Evolutionary conservation across 1,284 basidiomycete species (phyloP).

Genomic region (Fomitopsis betulina): DNA sequence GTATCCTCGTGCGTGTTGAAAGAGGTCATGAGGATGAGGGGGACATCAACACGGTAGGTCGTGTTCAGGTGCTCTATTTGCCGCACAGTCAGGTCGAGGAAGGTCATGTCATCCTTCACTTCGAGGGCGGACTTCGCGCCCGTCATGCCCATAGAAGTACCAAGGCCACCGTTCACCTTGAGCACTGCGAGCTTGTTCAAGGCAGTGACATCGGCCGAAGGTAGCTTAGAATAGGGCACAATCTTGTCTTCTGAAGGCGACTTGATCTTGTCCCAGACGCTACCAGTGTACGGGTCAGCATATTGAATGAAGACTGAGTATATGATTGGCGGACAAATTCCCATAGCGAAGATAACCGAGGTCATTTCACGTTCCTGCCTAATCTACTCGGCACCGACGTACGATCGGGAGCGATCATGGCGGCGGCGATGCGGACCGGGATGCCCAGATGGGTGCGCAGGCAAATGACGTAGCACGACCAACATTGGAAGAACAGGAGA

Average conservation of each 20-base stretch:
- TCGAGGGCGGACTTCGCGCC: constrained; percentile 90
- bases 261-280: constrained; percentile 97
- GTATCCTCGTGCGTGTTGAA: constrained; percentile 99
- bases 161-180: constrained; percentile 99
- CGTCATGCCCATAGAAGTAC: constrained; percentile 98
- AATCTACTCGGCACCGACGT: not conserved
- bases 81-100: constrained; percentile 94
- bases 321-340: not conserved
- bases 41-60: constrained; percentile 75
- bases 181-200: constrained; percentile 96
- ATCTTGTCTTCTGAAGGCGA: constrained; percentile 93
- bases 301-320: not conserved
- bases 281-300: constrained; percentile 28
- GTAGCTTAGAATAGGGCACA: constrained; percentile 80
- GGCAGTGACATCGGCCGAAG: constrained; percentile 59
- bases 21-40: constrained; percentile 99
- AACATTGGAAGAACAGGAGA: not conserved
- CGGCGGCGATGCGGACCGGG: not conserved
- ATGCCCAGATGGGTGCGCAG: not conserved
- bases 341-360: not conserved
- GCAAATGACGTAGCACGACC: not conserved
- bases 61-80: constrained; percentile 93
- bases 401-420: not conserved
- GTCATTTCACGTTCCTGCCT: not conserved
- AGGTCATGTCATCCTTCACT: constrained; percentile 98